phyloP scores from a whole-genome alignment of 2,329 filamentous ascomycete genomes.

The Pseudogymnoascus sp. region DNA sequence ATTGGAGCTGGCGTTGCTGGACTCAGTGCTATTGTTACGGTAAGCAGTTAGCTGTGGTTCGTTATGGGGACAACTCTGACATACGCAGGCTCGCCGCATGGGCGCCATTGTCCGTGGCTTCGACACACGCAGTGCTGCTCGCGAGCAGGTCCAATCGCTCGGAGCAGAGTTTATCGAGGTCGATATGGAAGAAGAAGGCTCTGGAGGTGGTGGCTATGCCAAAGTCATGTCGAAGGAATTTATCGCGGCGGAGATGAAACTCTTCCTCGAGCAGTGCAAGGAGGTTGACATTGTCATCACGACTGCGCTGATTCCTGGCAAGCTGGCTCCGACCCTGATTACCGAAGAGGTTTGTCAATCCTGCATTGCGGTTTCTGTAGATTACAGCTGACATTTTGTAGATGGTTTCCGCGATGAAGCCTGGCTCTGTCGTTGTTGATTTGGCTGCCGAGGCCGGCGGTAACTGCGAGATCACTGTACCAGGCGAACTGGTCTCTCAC shows the following conservation, averaged over 20 bases:
- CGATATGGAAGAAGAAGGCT: slow-evolving; percentile 73
- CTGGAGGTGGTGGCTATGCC: slow-evolving; percentile 77
- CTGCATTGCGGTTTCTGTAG: neutral
- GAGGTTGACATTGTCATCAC: slow-evolving; percentile 92
- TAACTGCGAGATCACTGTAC: slow-evolving; percentile 74
- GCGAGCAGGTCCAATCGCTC: slow-evolving; percentile 83
- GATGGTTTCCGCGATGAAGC: slow-evolving; percentile 61
- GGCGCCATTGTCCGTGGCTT: slow-evolving; percentile 86
- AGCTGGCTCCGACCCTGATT: slow-evolving; percentile 73
- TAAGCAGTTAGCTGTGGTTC: slow-evolving; percentile 23
- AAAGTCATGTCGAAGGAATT: slow-evolving; percentile 95
- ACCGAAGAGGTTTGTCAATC: slow-evolving; percentile 48
- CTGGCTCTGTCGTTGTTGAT: slow-evolving; percentile 81
- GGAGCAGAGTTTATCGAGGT: slow-evolving; percentile 88
- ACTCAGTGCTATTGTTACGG: slow-evolving; percentile 76
- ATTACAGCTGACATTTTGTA: slow-evolving; percentile 36
- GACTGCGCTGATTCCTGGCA: slow-evolving; percentile 82
- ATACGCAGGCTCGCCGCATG: slow-evolving; percentile 58
- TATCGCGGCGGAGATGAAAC: slow-evolving; percentile 84
- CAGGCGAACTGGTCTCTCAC: slow-evolving; percentile 61
- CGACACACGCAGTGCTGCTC: slow-evolving; percentile 78
- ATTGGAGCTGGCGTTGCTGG: slow-evolving; percentile 88
- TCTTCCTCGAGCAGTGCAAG: slow-evolving; percentile 77
- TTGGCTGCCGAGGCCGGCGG: slow-evolving; percentile 80
- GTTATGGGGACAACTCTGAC: slow-evolving; percentile 10